These are phyloP conservation scores for Pseudogymnoascus pannorum DNA, from an alignment of 2,329 filamentous ascomycete genomes.

Conservation along the genomic window DNA sequence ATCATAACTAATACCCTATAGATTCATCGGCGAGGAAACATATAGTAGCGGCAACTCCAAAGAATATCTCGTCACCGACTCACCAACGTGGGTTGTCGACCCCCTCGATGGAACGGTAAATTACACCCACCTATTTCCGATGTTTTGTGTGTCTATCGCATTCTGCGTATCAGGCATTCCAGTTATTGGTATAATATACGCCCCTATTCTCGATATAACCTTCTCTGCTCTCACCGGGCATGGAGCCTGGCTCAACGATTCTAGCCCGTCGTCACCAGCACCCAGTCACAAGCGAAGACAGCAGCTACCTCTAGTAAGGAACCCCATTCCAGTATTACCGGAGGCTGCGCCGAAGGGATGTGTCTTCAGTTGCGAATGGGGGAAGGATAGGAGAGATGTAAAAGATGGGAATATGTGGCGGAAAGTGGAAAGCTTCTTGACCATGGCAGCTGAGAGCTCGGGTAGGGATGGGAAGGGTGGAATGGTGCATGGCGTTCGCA, in stretches of 20 bases:
- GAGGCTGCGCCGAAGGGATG: constrained; percentile 59
- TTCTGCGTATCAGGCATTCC: constrained; percentile 54
- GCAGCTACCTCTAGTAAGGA: constrained; percentile 54
- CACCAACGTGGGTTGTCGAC: constrained; percentile 70
- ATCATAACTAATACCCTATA: constrained; percentile 25
- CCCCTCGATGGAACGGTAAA: constrained; percentile 73
- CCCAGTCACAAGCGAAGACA: constrained; percentile 46
- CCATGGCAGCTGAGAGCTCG: constrained; percentile 61
- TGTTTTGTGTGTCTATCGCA: constrained; percentile 74
- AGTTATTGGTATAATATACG: constrained; percentile 64
- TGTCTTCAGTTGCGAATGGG: constrained; percentile 71
- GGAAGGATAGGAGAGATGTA: constrained; percentile 63
- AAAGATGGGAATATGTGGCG: constrained; percentile 61
- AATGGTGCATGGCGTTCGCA: constrained; percentile 72
- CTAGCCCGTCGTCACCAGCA: constrained; percentile 19
- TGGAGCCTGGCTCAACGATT: constrained; percentile 49
- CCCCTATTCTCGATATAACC: constrained; percentile 60
- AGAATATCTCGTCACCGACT: constrained; percentile 56
- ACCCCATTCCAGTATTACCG: constrained; percentile 57
- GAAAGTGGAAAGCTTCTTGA: constrained; percentile 69
- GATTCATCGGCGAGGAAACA: constrained; percentile 70
- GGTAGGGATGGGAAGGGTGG: constrained; percentile 59
- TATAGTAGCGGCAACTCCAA: constrained; percentile 63
- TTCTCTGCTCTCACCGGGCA: constrained; percentile 60
- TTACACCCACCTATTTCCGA: constrained; percentile 72